Conservation (phyloP, 2,329 filamentous ascomycete species). For the Ophiostoma ips region DNA sequence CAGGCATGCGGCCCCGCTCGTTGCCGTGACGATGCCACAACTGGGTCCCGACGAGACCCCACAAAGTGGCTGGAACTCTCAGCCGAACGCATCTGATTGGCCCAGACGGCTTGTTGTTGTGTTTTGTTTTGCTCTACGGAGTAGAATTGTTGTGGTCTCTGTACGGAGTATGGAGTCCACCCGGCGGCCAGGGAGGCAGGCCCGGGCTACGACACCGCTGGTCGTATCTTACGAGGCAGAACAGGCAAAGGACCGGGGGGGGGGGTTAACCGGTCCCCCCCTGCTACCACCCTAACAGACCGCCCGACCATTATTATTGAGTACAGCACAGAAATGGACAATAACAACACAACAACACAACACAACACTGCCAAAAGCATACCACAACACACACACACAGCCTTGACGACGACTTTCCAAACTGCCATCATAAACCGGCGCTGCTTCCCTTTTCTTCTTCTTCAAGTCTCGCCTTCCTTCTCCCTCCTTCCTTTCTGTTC, state of each 20-base stretch:
- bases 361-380: not conserved
- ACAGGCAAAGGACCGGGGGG: not conserved
- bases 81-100: constrained; percentile 8
- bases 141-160: not conserved
- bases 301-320: not conserved
- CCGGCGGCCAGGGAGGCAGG: not conserved
- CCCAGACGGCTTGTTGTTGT: constrained; percentile 6
- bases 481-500: not conserved
- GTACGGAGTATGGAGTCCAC: not conserved
- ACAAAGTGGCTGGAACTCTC: constrained; percentile 8
- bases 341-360: constrained; percentile 1
- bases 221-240: not conserved
- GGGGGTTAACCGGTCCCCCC: no score
- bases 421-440: constrained; percentile 1
- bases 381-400: constrained; percentile 6
- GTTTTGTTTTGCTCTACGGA: constrained; percentile 8
- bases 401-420: constrained; percentile 6
- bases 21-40: constrained; percentile 12
- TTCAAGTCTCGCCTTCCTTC: not conserved
- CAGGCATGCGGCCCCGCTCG: constrained; percentile 1
- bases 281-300: no score
- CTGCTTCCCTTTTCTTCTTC: not conserved
- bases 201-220: constrained; percentile 6
- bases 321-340: not conserved
- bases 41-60: not conserved